Conservation (phyloP, 768 basidiomycete species). For the Tylopilus intermedius region DNA sequence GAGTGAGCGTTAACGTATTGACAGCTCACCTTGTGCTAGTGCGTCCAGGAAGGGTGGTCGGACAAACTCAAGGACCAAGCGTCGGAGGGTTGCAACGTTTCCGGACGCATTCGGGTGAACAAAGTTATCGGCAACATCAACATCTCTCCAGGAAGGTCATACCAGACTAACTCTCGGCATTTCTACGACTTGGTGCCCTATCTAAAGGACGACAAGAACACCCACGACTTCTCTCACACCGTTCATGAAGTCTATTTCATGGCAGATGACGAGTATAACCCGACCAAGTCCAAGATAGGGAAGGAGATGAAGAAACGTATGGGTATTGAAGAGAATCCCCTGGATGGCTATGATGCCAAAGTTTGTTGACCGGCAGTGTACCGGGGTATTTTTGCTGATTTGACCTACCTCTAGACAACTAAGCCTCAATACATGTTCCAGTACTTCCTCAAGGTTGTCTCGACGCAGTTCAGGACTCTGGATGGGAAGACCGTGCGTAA, state of each 20-base stretch:
- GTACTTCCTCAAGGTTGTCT: constrained; percentile 98
- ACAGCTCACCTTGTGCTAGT: constrained; percentile 44
- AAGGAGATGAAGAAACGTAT: constrained; percentile 64
- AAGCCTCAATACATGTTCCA: constrained; percentile 94
- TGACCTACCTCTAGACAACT: constrained; percentile 44
- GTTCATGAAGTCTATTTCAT: constrained; percentile 76
- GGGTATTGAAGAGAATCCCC: constrained; percentile 69
- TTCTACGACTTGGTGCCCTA: constrained; percentile 92
- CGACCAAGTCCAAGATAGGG: constrained; percentile 56
- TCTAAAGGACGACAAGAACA: constrained; percentile 78
- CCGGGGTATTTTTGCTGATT: constrained; percentile 4
- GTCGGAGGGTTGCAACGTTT: constrained; percentile 90
- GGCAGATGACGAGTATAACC: constrained; percentile 79
- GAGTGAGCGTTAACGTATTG: not conserved
- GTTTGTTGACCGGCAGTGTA: constrained; percentile 34
- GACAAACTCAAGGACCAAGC: constrained; percentile 91
- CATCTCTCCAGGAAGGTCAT: constrained; percentile 91
- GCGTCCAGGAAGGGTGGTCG: constrained; percentile 89
- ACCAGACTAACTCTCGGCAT: constrained; percentile 77
- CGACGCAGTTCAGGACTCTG: constrained; percentile 87
- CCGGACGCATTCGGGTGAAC: constrained; percentile 89
- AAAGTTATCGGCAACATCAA: constrained; percentile 96
- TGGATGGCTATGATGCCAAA: constrained; percentile 60
- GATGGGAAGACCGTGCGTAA: constrained; percentile 59
- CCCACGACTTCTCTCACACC: constrained; percentile 90